phyloP scores from a whole-genome alignment of 2,329 filamentous ascomycete genomes.

The Fusarium phyllophilum region DNA sequence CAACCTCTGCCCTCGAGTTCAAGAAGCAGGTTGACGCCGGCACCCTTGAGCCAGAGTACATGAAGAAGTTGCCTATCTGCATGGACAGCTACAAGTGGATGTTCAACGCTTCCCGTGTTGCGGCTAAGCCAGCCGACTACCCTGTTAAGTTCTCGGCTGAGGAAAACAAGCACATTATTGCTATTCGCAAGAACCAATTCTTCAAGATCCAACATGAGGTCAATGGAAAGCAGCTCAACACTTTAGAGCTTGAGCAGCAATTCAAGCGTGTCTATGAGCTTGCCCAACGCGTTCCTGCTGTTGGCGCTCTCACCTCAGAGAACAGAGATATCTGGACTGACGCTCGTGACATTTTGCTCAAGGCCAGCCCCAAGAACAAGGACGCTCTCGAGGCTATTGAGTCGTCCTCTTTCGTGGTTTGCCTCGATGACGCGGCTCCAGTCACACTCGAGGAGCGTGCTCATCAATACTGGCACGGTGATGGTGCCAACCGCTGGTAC shows the following conservation, averaged over 20 bases:
- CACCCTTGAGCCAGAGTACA: slow-evolving; percentile 94
- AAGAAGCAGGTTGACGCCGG: slow-evolving; percentile 88
- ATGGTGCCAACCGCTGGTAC: slow-evolving; percentile 94
- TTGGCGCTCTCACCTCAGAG: slow-evolving; percentile 88
- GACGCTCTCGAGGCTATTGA: slow-evolving; percentile 83
- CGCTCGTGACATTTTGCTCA: slow-evolving; percentile 79
- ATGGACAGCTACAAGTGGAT: slow-evolving; percentile 99
- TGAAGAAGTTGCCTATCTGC: slow-evolving; percentile 96
- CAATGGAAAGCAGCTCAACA: slow-evolving; percentile 85
- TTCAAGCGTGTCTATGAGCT: slow-evolving; percentile 86
- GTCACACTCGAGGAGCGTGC: slow-evolving; percentile 96
- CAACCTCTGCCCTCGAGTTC: slow-evolving; percentile 88
- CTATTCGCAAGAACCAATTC: slow-evolving; percentile 95
- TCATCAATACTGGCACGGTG: slow-evolving; percentile 97
- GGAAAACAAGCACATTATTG: slow-evolving; percentile 88
- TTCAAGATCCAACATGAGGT: slow-evolving; percentile 90
- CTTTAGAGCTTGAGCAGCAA: slow-evolving; percentile 88
- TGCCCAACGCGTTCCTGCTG: slow-evolving; percentile 74
- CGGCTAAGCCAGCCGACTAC: slow-evolving; percentile 83
- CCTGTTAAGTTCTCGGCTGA: slow-evolving; percentile 80
- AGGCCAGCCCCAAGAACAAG: slow-evolving; percentile 82
- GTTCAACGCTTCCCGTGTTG: slow-evolving; percentile 94
- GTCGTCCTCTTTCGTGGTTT: slow-evolving; percentile 89
- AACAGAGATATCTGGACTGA: slow-evolving; percentile 95
- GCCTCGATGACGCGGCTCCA: slow-evolving; percentile 89